Evolutionary conservation across 768 basidiomycete genomes (phyloP).

Genomic region (Fomitopsis pulvina): DNA sequence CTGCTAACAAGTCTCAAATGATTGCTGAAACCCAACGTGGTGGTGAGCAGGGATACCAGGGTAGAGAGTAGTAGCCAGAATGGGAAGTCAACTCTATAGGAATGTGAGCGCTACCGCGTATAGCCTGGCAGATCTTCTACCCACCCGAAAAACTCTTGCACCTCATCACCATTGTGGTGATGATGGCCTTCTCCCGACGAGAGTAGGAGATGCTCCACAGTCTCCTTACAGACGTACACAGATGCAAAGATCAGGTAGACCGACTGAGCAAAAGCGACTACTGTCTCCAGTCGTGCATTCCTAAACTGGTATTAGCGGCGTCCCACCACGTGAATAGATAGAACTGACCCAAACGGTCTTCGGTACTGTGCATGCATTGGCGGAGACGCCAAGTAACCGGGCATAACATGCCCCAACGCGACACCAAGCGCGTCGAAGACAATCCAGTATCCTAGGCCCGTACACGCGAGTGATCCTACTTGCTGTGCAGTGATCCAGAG

Average conservation of each 20-base stretch:
- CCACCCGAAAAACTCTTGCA: conserved; percentile 35
- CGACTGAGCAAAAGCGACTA: conserved; percentile 79
- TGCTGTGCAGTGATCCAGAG: conserved; percentile 91
- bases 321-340: conserved; percentile 8
- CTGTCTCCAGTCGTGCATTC: conserved; percentile 60
- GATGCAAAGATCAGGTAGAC: conserved; percentile 93
- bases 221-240: conserved; percentile 96
- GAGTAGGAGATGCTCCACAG: conserved; percentile 85
- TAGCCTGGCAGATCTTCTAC: conserved; percentile 12
- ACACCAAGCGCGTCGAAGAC: conserved; percentile 93
- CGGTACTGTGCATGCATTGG: conserved; percentile 27
- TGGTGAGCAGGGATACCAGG: conserved; percentile 49
- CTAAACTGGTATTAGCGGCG: conserved; percentile 26
- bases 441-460: conserved; percentile 93
- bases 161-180: conserved; percentile 60
- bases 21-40: conserved; percentile 53
- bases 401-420: conserved; percentile 40
- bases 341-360: conserved; percentile 58
- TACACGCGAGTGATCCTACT: conserved; percentile 78
- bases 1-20: conserved; percentile 59
- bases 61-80: conserved; percentile 47
- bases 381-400: conserved; percentile 34
- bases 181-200: conserved; percentile 61
- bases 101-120: conserved; percentile 16
- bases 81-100: conserved; percentile 59